Evolutionary conservation across 2,329 filamentous ascomycete species (phyloP), one percentile per base, ranked within the genome.

Genomic region (Neoarthrinium moseri): DNA sequence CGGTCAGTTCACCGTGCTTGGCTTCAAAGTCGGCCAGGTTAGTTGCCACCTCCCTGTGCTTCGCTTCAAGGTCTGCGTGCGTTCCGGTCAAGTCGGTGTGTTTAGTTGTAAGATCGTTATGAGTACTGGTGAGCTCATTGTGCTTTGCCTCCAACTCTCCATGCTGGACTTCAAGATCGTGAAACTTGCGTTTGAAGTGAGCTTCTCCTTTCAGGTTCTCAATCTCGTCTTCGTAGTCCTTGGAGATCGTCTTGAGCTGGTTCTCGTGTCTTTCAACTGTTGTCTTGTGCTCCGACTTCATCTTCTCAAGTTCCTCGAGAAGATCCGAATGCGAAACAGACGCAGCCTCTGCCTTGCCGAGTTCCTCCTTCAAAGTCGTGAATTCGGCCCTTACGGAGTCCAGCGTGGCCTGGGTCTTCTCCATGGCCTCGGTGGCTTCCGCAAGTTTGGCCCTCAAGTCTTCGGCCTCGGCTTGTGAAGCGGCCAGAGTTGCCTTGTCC

Each of bases 161-260:
- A 60, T 84, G 76, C 60, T 83, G 74, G 5, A 61, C 62, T 58
- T 84, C 79, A 5, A 86, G 71, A 29, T 80, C 77, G 48, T 82
- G 74, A 50, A 79, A 84, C 62, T 83, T 80, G 52, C 77, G 76
- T 67, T 82, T 83, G 65, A 83, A 82, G 59, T 78, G 78, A 12
- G 81, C 80, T 51, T 85, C 80, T 18, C 80, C 81, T 46, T 77
- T 75, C 13, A 84, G 73, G 47, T 76, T 77, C 56, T 84, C 81
- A 44, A 86, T 84, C 60, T 85, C 81, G n/a, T 75, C 72, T 59
- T 84, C 77, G 52, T 83, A 83, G 53, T 84, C 81, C 51, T 78
- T 69, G 2, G 80, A 80, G 45, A 85, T 63, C 49, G 73, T 74
- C 60, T 78, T 71, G 53, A 86, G 70, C 57, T 81, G 78, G 53